Evolutionary conservation across 2,329 filamentous ascomycete genomes (phyloP).

Genomic region (Diaporthe eres): DNA sequence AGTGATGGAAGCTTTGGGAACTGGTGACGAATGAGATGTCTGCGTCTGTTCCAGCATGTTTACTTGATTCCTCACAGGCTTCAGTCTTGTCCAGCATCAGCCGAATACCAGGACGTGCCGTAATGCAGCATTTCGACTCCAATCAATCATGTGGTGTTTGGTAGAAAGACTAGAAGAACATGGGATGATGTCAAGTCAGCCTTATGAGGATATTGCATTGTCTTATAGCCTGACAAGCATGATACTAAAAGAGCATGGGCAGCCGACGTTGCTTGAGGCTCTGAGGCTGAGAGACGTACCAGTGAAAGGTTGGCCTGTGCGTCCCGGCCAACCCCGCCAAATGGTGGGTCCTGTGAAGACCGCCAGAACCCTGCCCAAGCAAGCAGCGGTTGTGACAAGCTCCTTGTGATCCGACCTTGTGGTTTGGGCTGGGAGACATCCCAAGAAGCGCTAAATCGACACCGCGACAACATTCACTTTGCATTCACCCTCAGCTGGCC

Average conservation of each 20-base stretch:
- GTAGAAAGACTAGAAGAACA: not conserved
- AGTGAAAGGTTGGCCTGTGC: constrained; percentile 2
- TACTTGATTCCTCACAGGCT: not conserved
- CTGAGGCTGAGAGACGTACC: constrained; percentile 4
- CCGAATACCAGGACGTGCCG: too few species aligned
- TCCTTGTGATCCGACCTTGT: constrained; percentile 7
- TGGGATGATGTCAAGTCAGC: constrained; percentile 20
- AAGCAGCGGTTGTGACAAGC: not conserved
- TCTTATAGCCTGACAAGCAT: constrained; percentile 11
- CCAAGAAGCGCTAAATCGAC: constrained; percentile 10
- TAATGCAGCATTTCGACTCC: not conserved
- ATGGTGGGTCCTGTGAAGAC: not conserved
- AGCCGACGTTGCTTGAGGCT: constrained; percentile 8
- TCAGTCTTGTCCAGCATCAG: not conserved
- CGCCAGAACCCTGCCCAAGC: constrained; percentile 19
- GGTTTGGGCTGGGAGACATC: constrained; percentile 15
- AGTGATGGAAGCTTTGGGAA: not conserved
- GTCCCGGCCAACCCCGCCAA: constrained; percentile 19
- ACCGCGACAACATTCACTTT: constrained; percentile 8
- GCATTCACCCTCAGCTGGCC: constrained; percentile 4
- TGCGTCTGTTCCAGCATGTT: too few species aligned
- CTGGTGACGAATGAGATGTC: not conserved
- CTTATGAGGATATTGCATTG: constrained; percentile 12
- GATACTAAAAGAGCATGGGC: not conserved
- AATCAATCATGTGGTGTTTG: not conserved